Base-by-base conservation (phyloP, 495 filamentous ascomycete genomes). In the Thozetella sp. region DNA sequence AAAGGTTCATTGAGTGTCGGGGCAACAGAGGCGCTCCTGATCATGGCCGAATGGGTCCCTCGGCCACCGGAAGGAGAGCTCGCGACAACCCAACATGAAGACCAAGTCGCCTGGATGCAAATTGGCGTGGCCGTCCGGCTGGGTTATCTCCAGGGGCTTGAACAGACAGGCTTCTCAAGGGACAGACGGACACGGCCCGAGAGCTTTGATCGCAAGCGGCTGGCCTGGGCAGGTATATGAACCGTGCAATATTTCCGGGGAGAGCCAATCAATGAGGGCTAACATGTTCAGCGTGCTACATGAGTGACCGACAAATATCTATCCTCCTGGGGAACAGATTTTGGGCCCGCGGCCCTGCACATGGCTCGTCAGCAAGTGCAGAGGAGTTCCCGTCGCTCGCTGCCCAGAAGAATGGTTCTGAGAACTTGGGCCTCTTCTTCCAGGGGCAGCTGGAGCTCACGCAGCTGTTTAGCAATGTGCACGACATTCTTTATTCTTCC, bases 71-170 rank as follows among this genome's bases (percentile, higher is more conserved):
- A 82, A 17, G 76, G 72, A 50, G 79, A 60, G 80, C 83, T 56
- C 15, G 74, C 80, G 20, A 84, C 88, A 17, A 86, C 86, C 0
- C 76, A 83, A 26, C 86, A 88, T 67, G 86, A 89, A 68, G 86
- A 89, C 62, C 78, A 85, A 45, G 84, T 84, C 27, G 83, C 84
- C 3, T 89, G 86, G 86, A 88, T 88, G 86, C 86, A 88, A 66
- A 83, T 88, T 13, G 86, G 86, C 3, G 79, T 85, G 4, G 86
- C 86, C 1, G 62, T 89, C 13, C 77, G 86, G 45, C 82, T 86
- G n/a, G 86, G 83, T 0, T 88, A 88, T 63, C 88, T 86, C 15
- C 58, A 77, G 87, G 4, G 86, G 11, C 65, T 88, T 25, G 86
- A 89, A 60, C 72, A 80, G 55, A 80, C 85, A 51, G 77, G 83